Evolutionary conservation across 2,329 filamentous ascomycete genomes (phyloP), one percentile per base, ranked within the genome.

Genomic region (Xylogone sp.): DNA sequence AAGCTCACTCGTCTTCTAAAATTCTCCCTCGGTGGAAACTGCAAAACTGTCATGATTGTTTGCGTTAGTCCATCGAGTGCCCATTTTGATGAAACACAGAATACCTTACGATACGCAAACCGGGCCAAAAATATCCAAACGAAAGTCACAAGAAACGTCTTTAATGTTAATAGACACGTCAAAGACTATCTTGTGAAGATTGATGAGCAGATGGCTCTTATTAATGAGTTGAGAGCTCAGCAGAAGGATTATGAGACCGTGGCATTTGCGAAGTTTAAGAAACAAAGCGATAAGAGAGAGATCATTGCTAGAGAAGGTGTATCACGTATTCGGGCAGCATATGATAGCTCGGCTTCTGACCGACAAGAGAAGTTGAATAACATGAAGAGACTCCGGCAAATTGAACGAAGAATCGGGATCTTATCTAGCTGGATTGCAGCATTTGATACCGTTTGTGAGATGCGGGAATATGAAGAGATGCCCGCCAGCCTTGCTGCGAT

Each of bases 171-270:
- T 69, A 88, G 94, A 55, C 94, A 99, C 71, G 94, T 99, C 64
- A 99, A 99, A 75, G 94, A 99, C 71, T 99, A 96, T 72, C 73
- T 99, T 68, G 94, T 97, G 75, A 97, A 97, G 79, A 99, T 99
- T 63, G 93, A 99, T 66, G 94, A 99, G 72, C 93, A 99, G 68
- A 92, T 96, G 79, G 87, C 85, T n/a, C 72, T 97, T 65, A 99
- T 99, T 69, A 96, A 96, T 61, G 92, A 97, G 68, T 81, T 99
- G 50, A 91, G 94, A 72, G 88, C 88, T 21, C 90, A 97, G 68
- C 90, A 96, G 66, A 95, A 91, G 68, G 89, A 97, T 51, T 86
- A 86, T 3, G 94, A 97, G 65, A 82, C 81, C 34, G 75, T 84
- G 3, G 91, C 90, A 46, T 93, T 93, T 60, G 78, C 82, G 60